Evolutionary conservation across 192 early-diverging fungal species (phyloP), one percentile per base, ranked within the genome.

Genomic region (Coemansia sp.): DNA sequence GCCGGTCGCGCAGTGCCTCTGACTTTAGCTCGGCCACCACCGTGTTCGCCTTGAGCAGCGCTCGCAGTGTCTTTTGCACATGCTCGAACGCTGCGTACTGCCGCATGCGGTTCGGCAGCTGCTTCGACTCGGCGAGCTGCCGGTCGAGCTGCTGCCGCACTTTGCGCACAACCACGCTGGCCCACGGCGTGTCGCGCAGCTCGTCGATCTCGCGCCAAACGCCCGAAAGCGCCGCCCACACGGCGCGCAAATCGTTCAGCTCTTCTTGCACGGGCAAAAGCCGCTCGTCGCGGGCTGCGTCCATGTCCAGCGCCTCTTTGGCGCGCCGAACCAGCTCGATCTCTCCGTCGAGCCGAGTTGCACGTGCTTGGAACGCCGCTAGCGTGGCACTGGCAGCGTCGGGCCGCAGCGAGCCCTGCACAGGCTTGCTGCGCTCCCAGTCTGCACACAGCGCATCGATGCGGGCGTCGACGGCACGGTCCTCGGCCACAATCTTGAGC

Each of bases 81-180:
- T 91, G 93, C 70, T 98, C 94, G 64, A 91, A 98, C 0, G 98
- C 96, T 3, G 92, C 93, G 84, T 99, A 99, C 70, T 94, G 91
- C 15, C 96, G 88, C 92, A 97, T 96, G 50, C 92, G 90, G 83
- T 87, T 93, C n/a, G 93, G 94, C 88, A 98, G 88, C 60, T 94
- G 91, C 74, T 95, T 97, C 17, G 91, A 92, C 29, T 87, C 85
- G 48, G 78, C 75, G 25, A 97, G 71, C 22, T 97, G 85, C 17
- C 76, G 79, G 69, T 98, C 94, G 50, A 99, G 85, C 60, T 86
- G 87, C 70, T 89, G 88, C 51, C 94, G 90, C 5, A 96, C 81
- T 76, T 95, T 97, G 65, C 96, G 91, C 57, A 95, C 93, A 1
- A 89, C 91, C 29, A 93, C 87, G 9, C 89, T 83, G 21, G 87